Evolutionary conservation across 805 yeast species (phyloP).

Genomic region (Schizosaccharomyces cryophilus): DNA sequence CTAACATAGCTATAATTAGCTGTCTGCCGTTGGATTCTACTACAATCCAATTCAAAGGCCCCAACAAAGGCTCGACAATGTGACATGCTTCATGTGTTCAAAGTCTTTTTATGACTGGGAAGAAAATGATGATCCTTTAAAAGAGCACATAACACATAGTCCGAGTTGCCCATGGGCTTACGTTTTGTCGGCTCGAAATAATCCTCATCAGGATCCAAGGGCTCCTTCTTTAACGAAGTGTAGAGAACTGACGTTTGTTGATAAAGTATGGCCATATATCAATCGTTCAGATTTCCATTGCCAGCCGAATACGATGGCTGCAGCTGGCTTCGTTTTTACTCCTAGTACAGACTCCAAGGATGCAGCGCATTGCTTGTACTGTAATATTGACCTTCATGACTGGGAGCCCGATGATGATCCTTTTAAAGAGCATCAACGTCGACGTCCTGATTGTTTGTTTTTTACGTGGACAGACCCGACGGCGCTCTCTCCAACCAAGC

Average conservation of each 20-base stretch:
- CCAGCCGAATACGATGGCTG: conserved; percentile 18
- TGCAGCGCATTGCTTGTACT: conserved; percentile 36
- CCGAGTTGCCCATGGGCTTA: conserved; percentile 18
- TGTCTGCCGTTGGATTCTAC: background rate
- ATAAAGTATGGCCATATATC: conserved; percentile 23
- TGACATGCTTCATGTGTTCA: conserved; percentile 34
- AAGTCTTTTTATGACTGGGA: conserved; percentile 35
- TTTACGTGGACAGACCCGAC: background rate
- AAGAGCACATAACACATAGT: conserved; percentile 21
- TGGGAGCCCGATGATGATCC: conserved; percentile 54
- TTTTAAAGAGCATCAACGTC: background rate
- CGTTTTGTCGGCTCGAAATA: conserved; percentile 4
- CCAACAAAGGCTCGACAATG: conserved; percentile 22
- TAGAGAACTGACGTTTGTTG: conserved; percentile 15
- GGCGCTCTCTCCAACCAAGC: background rate
- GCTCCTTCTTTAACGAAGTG: conserved; percentile 8
- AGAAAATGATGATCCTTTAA: conserved; percentile 22
- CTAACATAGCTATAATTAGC: background rate
- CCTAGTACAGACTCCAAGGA: conserved; percentile 27
- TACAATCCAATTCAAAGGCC: conserved; percentile 7
- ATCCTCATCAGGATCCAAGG: conserved; percentile 7
- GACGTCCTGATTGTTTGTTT: background rate
- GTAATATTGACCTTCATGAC: conserved; percentile 39
- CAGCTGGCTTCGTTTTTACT: conserved; percentile 39
- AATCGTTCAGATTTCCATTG: background rate